Percentiles rank a stretch among this genome's conserved stretches.
Evolutionary conservation across 176 grass and related monocot genomes (phyloP).

Genomic region (Zoysia japonica): DNA sequence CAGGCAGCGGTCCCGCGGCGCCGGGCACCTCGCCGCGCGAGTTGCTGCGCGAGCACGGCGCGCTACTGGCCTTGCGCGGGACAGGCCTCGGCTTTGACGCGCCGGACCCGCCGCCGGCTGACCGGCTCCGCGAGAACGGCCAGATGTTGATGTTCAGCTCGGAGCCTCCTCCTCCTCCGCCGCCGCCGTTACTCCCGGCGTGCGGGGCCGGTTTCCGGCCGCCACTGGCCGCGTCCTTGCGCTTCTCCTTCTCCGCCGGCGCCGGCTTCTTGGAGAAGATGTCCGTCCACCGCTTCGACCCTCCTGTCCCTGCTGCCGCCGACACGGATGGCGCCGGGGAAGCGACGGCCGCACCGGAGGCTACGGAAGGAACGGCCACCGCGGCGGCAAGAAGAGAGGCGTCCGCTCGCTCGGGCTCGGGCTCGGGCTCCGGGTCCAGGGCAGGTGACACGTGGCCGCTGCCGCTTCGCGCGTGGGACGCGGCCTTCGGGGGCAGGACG

Average conservation of each 20-base stretch:
- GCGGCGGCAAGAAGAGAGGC: constrained; percentile 3
- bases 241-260: constrained; percentile 38
- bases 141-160: constrained; percentile 93
- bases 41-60: constrained; percentile 88
- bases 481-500: background rate
- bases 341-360: constrained; percentile 3
- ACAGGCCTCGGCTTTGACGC: constrained; percentile 1
- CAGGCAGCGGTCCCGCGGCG: background rate
- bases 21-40: constrained; percentile 59
- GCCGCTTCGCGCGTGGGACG: background rate
- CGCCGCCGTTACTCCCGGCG: background rate
- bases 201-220: constrained; percentile 21
- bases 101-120: constrained; percentile 46
- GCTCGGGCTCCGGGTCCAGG: background rate
- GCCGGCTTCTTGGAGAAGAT: constrained; percentile 68
- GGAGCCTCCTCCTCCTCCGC: background rate
- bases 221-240: background rate
- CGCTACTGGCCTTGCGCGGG: constrained; percentile 60
- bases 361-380: background rate
- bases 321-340: constrained; percentile 4
- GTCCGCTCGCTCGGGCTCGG: background rate
- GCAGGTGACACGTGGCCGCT: background rate
- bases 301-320: background rate
- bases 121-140: constrained; percentile 79
- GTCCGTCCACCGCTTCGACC: constrained; percentile 78